Base-by-base conservation (phyloP, 2,329 filamentous ascomycete species). In the Periconia digitata region DNA sequence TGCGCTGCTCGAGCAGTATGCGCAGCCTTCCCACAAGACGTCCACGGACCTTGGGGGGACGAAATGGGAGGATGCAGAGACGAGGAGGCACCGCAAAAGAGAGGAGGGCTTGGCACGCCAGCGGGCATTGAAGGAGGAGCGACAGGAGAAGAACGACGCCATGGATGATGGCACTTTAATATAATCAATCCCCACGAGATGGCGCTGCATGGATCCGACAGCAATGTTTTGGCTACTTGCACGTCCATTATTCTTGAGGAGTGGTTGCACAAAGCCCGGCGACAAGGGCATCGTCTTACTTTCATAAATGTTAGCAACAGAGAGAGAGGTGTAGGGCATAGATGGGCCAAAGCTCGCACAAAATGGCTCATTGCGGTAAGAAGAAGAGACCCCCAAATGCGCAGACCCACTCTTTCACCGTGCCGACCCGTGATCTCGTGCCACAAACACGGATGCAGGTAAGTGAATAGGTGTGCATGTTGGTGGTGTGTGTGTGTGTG, bases 71-170 rank as follows among this genome's bases (percentile, higher is more conserved):
- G 67, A 74, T 46, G 55, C 71, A 40, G 66, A 71, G 32, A 55
- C 51, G 10, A 63, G 74, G 51, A 70, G 63, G 44, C 62, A 62
- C 20, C 64, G 74, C 15, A 75, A 75, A 57, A 65, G 71, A 49
- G 67, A 66, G 39, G 74, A 76, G 54, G 74, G 74, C 1, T 50
- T 90, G 48, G 74, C 68, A 54, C 76, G 75, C 56, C 79, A 77
- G 83, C 59, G 59, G 49, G 62, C 56, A 34, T 29, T 68, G 21
- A 59, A 56, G 34, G 40, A 3, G 10, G 27, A 32, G 27, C 4
- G 27, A 32, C 5, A 15, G 4, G 27, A 32, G 27, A 13, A 12
- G 27, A 6, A 32, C 10, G 8, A 27, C n/a, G n/a, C n/a, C n/a
- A n/a, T n/a, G n/a, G n/a, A n/a, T n/a, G n/a, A n/a, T n/a, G n/a